Evolutionary conservation across 768 basidiomycete genomes (phyloP).

Genomic region (Pisolithus tinctorius): DNA sequence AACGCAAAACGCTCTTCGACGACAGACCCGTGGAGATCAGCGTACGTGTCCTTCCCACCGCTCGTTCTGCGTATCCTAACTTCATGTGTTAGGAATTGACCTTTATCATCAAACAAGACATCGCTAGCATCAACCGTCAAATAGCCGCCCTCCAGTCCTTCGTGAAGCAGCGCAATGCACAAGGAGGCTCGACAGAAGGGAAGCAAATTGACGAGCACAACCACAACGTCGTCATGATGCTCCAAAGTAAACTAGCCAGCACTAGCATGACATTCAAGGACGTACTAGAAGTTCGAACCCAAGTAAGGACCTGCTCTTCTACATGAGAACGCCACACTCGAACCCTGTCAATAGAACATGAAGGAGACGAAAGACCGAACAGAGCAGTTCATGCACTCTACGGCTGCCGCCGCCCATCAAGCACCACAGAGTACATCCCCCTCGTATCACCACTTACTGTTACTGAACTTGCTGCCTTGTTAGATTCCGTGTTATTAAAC

Average conservation of each 20-base stretch:
- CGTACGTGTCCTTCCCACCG: slow-evolving; percentile 38
- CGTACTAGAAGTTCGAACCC: slow-evolving; percentile 92
- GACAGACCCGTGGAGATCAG: slow-evolving; percentile 98
- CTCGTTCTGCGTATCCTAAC: not conserved
- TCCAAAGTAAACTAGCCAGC: slow-evolving; percentile 94
- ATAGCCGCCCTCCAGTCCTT: slow-evolving; percentile 85
- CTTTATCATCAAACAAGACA: slow-evolving; percentile 99
- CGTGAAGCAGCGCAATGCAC: slow-evolving; percentile 65
- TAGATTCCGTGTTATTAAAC: slow-evolving; percentile 73
- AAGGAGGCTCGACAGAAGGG: slow-evolving; percentile 48
- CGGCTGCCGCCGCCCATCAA: slow-evolving; percentile 68
- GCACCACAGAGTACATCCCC: slow-evolving; percentile 62
- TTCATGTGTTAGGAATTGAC: slow-evolving; percentile 73
- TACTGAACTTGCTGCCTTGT: not conserved
- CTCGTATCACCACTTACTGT: not conserved
- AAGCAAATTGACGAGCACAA: slow-evolving; percentile 96
- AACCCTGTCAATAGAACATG: slow-evolving; percentile 70
- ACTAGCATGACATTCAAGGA: slow-evolving; percentile 98
- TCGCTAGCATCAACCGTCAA: slow-evolving; percentile 94
- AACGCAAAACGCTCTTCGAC: slow-evolving; percentile 97
- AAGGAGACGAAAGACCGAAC: slow-evolving; percentile 96
- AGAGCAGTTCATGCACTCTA: slow-evolving; percentile 97
- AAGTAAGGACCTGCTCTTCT: slow-evolving; percentile 46
- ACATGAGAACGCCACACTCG: not conserved
- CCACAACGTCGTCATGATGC: slow-evolving; percentile 91